Conservation (phyloP, 2,329 filamentous ascomycete genomes). For the Diplodia seriata region DNA sequence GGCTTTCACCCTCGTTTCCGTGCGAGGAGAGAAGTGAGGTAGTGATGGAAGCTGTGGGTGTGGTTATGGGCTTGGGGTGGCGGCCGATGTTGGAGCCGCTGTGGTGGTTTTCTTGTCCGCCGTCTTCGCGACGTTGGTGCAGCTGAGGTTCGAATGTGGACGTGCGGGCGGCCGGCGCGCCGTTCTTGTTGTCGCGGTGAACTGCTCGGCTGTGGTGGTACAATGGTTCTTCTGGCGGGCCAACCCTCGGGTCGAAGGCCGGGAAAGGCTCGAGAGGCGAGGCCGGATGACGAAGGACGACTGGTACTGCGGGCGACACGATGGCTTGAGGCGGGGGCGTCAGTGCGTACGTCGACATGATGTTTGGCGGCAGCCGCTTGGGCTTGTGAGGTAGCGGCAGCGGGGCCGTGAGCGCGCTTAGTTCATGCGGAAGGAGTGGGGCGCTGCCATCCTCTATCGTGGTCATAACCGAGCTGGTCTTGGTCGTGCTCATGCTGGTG, state of each 20-base stretch:
- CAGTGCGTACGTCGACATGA: neutral
- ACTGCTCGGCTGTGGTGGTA: neutral
- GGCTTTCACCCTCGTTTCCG: neutral
- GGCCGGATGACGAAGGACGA: no score
- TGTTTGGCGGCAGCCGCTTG: neutral
- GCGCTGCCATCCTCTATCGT: slow-evolving; percentile 7
- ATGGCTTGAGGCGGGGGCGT: neutral
- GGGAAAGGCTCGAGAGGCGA: slow-evolving; percentile 25
- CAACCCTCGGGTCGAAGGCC: slow-evolving; percentile 10
- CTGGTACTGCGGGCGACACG: neutral
- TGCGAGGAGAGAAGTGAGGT: neutral
- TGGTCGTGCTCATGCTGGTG: neutral
- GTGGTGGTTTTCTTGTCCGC: neutral
- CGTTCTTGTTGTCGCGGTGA: neutral
- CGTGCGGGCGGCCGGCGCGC: neutral
- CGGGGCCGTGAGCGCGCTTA: neutral
- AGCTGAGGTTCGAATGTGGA: neutral
- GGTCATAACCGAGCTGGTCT: neutral
- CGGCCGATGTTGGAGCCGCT: neutral
- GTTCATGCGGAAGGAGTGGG: slow-evolving; percentile 20
- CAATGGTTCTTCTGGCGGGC: neutral
- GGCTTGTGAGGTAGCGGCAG: neutral
- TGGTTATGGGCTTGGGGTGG: neutral
- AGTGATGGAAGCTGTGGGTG: neutral
- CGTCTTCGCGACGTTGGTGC: neutral